These are phyloP conservation scores for Saccharomyces hybrid DNA, from an alignment of 1,139 yeast genomes.

Conservation along the genomic window DNA sequence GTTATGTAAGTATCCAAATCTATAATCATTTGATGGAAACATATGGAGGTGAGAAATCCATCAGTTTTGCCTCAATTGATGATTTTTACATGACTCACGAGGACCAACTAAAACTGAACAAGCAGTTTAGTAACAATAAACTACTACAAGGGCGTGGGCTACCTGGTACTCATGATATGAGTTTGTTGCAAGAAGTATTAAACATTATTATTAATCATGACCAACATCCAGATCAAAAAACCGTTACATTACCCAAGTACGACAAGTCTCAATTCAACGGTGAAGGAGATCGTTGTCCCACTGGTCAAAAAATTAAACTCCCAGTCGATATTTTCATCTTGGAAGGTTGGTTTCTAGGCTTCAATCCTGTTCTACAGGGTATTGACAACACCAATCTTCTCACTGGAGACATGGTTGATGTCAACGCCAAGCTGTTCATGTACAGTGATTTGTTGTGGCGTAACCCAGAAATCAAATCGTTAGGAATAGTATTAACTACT, in stretches of 20 bases:
- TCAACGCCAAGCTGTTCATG: constrained; percentile 43
- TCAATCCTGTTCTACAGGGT: constrained; percentile 38
- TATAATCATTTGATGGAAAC: constrained; percentile 32
- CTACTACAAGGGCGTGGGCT: constrained; percentile 74
- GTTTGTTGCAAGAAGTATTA: constrained; percentile 28
- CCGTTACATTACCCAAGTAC: constrained; percentile 48
- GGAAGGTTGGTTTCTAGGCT: constrained; percentile 96
- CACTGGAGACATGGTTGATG: constrained; percentile 32
- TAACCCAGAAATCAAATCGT: constrained; percentile 53
- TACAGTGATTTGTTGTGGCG: constrained; percentile 54
- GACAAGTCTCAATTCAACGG: constrained; percentile 74
- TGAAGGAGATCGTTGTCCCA: constrained; percentile 62
- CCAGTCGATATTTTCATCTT: constrained; percentile 60
- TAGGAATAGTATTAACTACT: constrained; percentile 57
- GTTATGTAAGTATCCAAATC: constrained; percentile 48
- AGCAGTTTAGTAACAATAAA: constrained; percentile 39
- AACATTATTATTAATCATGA: constrained; percentile 18
- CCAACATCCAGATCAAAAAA: constrained; percentile 2
- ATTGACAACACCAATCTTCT: constrained; percentile 13
- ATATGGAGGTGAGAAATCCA: constrained; percentile 32
- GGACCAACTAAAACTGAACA: constrained; percentile 47
- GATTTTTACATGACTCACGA: constrained; percentile 69
- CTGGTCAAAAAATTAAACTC: constrained; percentile 25
- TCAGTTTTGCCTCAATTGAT: constrained; percentile 69
- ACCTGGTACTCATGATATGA: constrained; percentile 89